These are phyloP conservation scores for Candida manassasensis DNA, from an alignment of 805 yeast genomes.

Conservation along the genomic window DNA sequence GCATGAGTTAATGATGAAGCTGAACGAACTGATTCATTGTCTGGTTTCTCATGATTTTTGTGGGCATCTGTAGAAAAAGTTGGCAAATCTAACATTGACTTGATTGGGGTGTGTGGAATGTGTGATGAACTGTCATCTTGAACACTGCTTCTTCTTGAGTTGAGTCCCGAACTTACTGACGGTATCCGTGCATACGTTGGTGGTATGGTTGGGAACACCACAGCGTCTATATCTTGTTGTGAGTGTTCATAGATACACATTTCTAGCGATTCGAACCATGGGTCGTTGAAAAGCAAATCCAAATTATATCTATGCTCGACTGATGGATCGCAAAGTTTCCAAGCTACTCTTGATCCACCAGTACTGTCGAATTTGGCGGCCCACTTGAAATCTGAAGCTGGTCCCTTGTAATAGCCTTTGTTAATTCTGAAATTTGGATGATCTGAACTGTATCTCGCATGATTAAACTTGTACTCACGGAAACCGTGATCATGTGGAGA, in stretches of 20 bases:
- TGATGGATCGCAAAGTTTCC: slow-evolving; percentile 70
- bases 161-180: not conserved
- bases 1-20: slow-evolving; percentile 12
- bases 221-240: slow-evolving; percentile 35
- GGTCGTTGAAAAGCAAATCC: slow-evolving; percentile 51
- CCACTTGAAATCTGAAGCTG: slow-evolving; percentile 69
- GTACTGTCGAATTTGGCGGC: slow-evolving; percentile 56
- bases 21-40: slow-evolving; percentile 9
- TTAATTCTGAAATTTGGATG: slow-evolving; percentile 48
- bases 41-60: not conserved
- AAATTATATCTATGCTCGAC: slow-evolving; percentile 50
- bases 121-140: slow-evolving; percentile 12
- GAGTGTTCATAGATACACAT: slow-evolving; percentile 54
- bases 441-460: slow-evolving; percentile 34
- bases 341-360: slow-evolving; percentile 64
- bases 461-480: slow-evolving; percentile 52
- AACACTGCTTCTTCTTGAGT: slow-evolving; percentile 2
- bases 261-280: slow-evolving; percentile 58
- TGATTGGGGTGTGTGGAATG: slow-evolving; percentile 26
- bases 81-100: slow-evolving; percentile 38
- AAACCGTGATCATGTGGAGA: slow-evolving; percentile 43
- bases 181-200: slow-evolving; percentile 6
- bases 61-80: slow-evolving; percentile 6
- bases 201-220: slow-evolving; percentile 23
- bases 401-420: slow-evolving; percentile 45